Evolutionary conservation across 768 basidiomycete genomes (phyloP).

Genomic region (Auriscalpium vulgare): DNA sequence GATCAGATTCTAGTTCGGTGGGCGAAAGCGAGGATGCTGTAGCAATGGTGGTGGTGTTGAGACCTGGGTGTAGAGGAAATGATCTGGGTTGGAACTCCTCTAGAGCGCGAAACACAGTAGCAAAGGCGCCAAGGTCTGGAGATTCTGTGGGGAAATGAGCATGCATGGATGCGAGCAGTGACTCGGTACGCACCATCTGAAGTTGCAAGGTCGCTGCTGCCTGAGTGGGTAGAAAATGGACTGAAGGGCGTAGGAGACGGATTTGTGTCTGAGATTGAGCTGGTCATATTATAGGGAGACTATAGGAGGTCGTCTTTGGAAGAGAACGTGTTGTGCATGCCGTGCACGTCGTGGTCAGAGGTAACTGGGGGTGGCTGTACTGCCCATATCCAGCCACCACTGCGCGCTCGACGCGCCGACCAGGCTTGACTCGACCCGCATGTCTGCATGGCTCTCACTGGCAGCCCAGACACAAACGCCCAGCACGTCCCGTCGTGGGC

Average conservation of each 20-base stretch:
- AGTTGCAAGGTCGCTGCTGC: conserved; percentile 26
- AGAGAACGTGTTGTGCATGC: background rate
- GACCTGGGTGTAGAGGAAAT: conserved; percentile 15
- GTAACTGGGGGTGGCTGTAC: background rate
- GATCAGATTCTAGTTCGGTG: conserved; percentile 32
- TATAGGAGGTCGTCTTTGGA: background rate
- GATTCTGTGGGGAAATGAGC: conserved; percentile 33
- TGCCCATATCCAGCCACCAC: background rate
- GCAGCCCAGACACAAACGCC: conserved; percentile 5
- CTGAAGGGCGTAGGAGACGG: conserved; percentile 30
- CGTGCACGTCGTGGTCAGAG: background rate
- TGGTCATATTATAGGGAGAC: conserved; percentile 19
- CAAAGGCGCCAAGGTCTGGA: conserved; percentile 70
- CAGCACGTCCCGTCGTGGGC: conserved; percentile 1
- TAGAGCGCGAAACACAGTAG: conserved; percentile 59
- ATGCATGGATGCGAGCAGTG: background rate
- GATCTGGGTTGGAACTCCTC: conserved; percentile 42
- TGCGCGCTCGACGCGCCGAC: background rate
- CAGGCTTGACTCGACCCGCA: background rate
- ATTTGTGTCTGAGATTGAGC: conserved; percentile 27
- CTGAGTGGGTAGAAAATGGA: conserved; percentile 27
- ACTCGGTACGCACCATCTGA: conserved; percentile 26
- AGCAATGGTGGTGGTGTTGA: conserved; percentile 16
- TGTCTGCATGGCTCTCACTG: conserved; percentile 7
- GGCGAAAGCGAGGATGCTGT: conserved; percentile 24